These are phyloP conservation scores for Ephemerocybe angulata DNA, from an alignment of 768 basidiomycete species.

Conservation along the genomic window DNA sequence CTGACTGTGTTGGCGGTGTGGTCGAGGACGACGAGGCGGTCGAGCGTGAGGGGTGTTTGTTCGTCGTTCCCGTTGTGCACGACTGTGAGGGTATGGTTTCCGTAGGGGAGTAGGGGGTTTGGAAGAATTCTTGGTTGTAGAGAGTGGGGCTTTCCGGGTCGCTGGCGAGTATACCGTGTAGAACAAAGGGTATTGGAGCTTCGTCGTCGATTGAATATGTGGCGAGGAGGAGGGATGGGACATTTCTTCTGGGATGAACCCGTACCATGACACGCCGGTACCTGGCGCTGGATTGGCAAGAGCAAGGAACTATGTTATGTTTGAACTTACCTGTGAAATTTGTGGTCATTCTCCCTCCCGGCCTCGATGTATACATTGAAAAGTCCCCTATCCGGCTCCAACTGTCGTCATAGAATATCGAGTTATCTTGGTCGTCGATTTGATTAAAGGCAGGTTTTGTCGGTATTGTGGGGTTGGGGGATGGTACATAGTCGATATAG, in stretches of 20 bases:
- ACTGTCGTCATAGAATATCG: background rate
- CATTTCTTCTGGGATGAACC: background rate
- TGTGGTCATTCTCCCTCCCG: background rate
- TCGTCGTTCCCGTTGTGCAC: slow-evolving; percentile 1
- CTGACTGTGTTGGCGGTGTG: background rate
- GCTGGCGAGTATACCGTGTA: background rate
- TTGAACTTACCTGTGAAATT: background rate
- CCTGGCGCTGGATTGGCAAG: background rate
- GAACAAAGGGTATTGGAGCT: background rate
- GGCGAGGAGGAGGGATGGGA: background rate
- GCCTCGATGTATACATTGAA: background rate
- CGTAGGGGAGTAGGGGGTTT: slow-evolving; percentile 1
- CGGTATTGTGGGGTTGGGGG: background rate
- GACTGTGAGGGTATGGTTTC: slow-evolving; percentile 3
- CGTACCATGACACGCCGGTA: slow-evolving; percentile 2
- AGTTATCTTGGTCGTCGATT: background rate
- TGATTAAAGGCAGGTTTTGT: too few species aligned
- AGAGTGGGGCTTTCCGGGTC: background rate
- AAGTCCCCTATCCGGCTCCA: background rate
- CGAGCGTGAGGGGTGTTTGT: slow-evolving; percentile 5
- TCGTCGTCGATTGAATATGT: background rate
- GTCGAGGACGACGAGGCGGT: slow-evolving; percentile 5
- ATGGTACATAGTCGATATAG: background rate
- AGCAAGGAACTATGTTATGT: too few species aligned
- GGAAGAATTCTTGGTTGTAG: slow-evolving; percentile 8